Evolutionary conservation across 139 green algal species (phyloP), one percentile per base, ranked within the genome.

Genomic region (Closterium sp.): DNA sequence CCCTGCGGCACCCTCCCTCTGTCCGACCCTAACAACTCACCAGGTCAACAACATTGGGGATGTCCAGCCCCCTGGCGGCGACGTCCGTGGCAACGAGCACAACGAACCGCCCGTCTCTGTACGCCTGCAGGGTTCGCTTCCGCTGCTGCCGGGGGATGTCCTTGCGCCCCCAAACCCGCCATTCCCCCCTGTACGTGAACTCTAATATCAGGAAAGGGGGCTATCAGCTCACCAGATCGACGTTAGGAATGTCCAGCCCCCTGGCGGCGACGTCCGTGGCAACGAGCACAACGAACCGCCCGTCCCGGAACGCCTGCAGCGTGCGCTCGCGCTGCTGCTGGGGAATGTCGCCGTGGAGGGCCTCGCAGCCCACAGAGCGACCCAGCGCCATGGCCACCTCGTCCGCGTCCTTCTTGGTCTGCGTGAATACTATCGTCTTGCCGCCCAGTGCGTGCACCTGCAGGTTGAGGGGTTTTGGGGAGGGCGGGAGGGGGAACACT

Each of bases 351-450:
- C 95, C 95, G 87, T 96, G 95, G 3, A 96, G 91, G 36, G 92
- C 94, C 88, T 96, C 94, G n/a, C 89, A 93, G 33, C 88, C 43
- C 28, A 90, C 33, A 2, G 66, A 93, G 28, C 88, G 91, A 10
- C 94, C 33, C 64, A 93, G 69, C 12, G 30, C 31, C 66, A 8
- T 66, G 33, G 92, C 87, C 10, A 96, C 87, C 35, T 96, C 95
- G 69, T 96, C 95, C 8, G 93, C 95, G 85, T 94, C 95, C 35
- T 92, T 85, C 94, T 96, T 96, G 38, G 95, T 96, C 90, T 97
- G 95, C n/a, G 94, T 97, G 94, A 98, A 99, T 25, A 98, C 96
- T 35, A 99, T 99, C 8, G 96, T 96, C 95, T 98, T 98, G 55
- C 64, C 87, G 3, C 87, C 94, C 31, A 90, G 91, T 4, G 88